These are phyloP conservation scores for Cupressus sempervirens DNA, from an alignment of 75 land plant genomes.

Conservation along the genomic window DNA sequence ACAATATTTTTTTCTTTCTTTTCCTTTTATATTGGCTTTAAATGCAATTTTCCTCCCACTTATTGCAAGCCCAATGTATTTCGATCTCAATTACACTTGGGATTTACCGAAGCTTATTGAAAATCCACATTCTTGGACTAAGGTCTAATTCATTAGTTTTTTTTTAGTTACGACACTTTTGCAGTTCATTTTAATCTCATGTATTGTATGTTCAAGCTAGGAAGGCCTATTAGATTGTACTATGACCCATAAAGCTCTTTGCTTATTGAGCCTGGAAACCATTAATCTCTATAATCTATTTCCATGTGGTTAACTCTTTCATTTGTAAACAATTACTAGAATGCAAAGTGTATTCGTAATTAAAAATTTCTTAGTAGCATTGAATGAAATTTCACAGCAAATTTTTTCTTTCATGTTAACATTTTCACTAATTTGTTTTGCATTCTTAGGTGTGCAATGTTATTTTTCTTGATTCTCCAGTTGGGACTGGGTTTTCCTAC, in stretches of 20 bases:
- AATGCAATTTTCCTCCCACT: background rate
- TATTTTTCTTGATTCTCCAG: slow-evolving; percentile 47
- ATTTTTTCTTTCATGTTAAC: background rate
- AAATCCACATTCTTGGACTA: slow-evolving; percentile 57
- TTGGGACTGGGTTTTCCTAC: slow-evolving; percentile 46
- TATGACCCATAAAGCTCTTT: background rate
- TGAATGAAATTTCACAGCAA: background rate
- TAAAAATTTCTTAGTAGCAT: background rate
- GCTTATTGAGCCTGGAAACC: background rate
- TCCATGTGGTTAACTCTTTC: background rate
- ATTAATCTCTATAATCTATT: background rate
- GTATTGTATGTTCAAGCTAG: background rate
- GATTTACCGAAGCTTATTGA: slow-evolving; percentile 35
- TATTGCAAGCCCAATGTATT: slow-evolving; percentile 48
- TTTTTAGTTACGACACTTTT: background rate
- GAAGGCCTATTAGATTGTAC: no score
- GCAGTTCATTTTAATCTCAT: background rate
- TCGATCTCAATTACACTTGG: slow-evolving; percentile 23
- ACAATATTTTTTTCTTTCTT: background rate
- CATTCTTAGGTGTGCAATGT: slow-evolving; percentile 30
- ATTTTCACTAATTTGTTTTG: background rate
- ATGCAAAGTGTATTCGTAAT: background rate
- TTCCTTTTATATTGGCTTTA: background rate
- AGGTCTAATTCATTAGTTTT: slow-evolving; percentile 25
- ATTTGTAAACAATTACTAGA: background rate